Conservation (phyloP, 2,329 filamentous ascomycete genomes). For the Seiridium unicorne region DNA sequence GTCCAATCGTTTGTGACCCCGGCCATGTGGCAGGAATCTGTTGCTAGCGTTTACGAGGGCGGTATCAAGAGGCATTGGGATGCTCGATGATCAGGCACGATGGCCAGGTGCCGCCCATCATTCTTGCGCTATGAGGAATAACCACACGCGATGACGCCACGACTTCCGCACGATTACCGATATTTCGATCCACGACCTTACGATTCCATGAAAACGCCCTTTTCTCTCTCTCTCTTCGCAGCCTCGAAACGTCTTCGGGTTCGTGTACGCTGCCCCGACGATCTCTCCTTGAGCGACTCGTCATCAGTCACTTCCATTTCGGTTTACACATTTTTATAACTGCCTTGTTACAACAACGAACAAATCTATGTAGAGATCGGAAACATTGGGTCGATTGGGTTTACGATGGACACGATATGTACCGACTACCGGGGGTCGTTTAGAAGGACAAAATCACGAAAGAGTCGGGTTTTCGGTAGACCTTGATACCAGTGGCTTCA, state of each 20-base stretch:
- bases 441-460: neutral
- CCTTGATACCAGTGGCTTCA: too few relatives aligned
- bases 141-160: neutral
- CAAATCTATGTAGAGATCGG: neutral
- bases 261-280: neutral
- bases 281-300: neutral
- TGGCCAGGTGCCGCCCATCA: neutral
- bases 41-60: slow-evolving; percentile 66
- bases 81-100: neutral
- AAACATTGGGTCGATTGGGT: neutral
- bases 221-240: neutral
- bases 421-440: neutral
- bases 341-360: neutral
- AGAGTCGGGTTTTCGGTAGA: neutral
- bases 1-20: slow-evolving; percentile 64
- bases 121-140: neutral
- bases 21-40: slow-evolving; percentile 72
- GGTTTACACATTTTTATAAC: neutral
- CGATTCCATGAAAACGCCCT: neutral
- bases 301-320: neutral
- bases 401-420: slow-evolving; percentile 4
- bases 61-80: slow-evolving; percentile 64
- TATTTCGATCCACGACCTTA: neutral
- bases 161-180: neutral
- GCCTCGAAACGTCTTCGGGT: neutral